A percentile compares a stretch with the other conserved stretches of the same genome.
These are phyloP conservation scores for Exobasidium cylindrosporum DNA, from an alignment of 1,284 basidiomycete species.

Conservation along the genomic window DNA sequence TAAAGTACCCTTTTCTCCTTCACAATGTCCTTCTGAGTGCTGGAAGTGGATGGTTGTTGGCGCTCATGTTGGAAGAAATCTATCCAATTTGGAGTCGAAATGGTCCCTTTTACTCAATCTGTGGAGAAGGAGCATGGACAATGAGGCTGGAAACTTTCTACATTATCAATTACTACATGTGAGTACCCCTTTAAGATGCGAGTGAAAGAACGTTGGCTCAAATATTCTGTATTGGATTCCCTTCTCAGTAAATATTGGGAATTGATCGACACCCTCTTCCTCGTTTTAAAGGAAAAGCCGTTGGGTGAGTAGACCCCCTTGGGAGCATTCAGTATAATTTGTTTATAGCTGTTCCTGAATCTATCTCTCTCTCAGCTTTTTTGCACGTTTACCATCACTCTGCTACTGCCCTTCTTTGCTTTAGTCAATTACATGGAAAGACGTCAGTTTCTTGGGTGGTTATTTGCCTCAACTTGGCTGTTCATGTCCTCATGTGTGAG, in stretches of 20 bases:
- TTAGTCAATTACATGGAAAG: slow-evolving; percentile 77
- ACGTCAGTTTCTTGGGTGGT: slow-evolving; percentile 87
- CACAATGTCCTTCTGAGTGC: slow-evolving; percentile 85
- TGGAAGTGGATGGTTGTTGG: slow-evolving; percentile 77
- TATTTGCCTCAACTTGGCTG: slow-evolving; percentile 84
- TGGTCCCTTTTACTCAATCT: slow-evolving; percentile 66
- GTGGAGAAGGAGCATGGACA: slow-evolving; percentile 76
- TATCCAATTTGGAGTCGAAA: slow-evolving; percentile 33
- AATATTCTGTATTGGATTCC: background rate
- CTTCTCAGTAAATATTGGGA: slow-evolving; percentile 58
- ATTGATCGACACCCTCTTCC: slow-evolving; percentile 90
- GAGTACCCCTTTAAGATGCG: background rate
- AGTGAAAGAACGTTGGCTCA: background rate
- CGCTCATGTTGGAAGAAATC: slow-evolving; percentile 75
- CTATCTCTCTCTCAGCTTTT: slow-evolving; percentile 65
- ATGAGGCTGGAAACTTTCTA: slow-evolving; percentile 67
- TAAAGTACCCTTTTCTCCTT: slow-evolving; percentile 77
- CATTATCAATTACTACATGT: slow-evolving; percentile 81
- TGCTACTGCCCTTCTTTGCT: slow-evolving; percentile 94
- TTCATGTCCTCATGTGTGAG: slow-evolving; percentile 94
- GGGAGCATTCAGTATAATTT: background rate
- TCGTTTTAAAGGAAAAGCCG: slow-evolving; percentile 97
- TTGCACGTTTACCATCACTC: slow-evolving; percentile 98
- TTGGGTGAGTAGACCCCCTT: slow-evolving; percentile 64
- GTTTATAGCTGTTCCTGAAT: background rate